Conservation (phyloP, 495 filamentous ascomycete species). For the Hypoxylon subgilvum region DNA sequence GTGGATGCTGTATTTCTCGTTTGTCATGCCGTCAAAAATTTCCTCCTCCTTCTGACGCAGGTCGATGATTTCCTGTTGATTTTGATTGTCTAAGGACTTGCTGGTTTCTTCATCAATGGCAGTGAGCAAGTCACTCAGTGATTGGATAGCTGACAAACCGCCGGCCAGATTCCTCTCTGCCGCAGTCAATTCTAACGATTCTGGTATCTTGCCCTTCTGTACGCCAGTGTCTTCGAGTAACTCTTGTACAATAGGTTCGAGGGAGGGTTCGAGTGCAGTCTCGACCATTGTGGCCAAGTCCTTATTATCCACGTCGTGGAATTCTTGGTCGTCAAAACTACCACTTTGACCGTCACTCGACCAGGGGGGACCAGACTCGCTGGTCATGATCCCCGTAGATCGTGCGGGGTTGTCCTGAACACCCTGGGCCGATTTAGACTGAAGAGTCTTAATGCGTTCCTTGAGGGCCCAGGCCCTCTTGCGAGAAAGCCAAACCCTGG, state of each 20-base stretch:
- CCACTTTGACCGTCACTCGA: not conserved
- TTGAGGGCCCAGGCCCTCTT: slow-evolving; percentile 77
- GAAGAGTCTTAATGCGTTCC: slow-evolving; percentile 62
- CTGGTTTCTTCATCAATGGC: slow-evolving; percentile 18
- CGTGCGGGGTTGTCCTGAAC: not conserved
- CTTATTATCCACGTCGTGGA: not conserved
- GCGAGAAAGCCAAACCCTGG: slow-evolving; percentile 64
- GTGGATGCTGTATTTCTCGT: slow-evolving; percentile 80
- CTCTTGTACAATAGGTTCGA: too few species aligned
- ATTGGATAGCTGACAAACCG: too few species aligned
- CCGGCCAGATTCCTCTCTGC: too few species aligned
- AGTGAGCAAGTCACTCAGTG: slow-evolving; percentile 19
- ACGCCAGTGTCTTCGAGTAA: too few species aligned
- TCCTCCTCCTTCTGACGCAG: slow-evolving; percentile 44
- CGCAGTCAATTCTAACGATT: too few species aligned
- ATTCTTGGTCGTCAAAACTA: not conserved
- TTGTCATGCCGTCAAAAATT: slow-evolving; percentile 53
- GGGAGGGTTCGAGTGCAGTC: not conserved
- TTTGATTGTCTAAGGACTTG: slow-evolving; percentile 16
- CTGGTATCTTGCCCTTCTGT: too few species aligned
- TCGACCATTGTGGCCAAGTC: slow-evolving; percentile 3
- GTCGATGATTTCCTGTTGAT: slow-evolving; percentile 4
- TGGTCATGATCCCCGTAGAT: not conserved
- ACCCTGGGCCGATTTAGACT: slow-evolving; percentile 31
- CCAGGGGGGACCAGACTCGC: not conserved